These are phyloP conservation scores for Phytophthora cactorum DNA, from an alignment of 352 stramenopile species.

Conservation along the genomic window DNA sequence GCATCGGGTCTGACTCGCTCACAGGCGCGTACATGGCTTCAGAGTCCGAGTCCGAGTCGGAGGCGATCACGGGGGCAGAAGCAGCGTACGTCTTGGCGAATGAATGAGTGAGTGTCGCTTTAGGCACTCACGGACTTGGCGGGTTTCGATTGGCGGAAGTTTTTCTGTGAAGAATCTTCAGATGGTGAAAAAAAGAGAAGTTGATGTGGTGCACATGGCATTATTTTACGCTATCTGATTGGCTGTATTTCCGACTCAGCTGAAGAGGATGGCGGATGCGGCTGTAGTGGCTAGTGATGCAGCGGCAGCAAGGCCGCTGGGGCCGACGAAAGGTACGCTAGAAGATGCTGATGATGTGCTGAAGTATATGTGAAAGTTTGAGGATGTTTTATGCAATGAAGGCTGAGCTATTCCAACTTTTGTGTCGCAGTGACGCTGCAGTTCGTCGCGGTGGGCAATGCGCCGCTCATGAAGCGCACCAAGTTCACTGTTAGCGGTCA, in stretches of 20 bases:
- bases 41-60: slow-evolving; percentile 33
- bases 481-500: slow-evolving; percentile 86
- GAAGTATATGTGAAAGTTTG: background rate
- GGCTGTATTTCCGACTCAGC: background rate
- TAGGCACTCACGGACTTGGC: slow-evolving; percentile 4
- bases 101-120: slow-evolving; percentile 8
- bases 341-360: background rate
- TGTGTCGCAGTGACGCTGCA: slow-evolving; percentile 74
- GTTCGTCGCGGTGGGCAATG: slow-evolving; percentile 82
- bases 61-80: slow-evolving; percentile 17
- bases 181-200: slow-evolving; percentile 6
- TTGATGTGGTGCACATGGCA: slow-evolving; percentile 9
- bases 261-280: slow-evolving; percentile 15
- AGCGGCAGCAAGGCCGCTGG: slow-evolving; percentile 21
- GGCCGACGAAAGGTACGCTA: slow-evolving; percentile 45
- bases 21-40: slow-evolving; percentile 77
- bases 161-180: slow-evolving; percentile 15
- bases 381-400: background rate
- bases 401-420: slow-evolving; percentile 2
- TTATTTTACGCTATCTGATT: background rate
- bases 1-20: slow-evolving; percentile 82
- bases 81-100: slow-evolving; percentile 25
- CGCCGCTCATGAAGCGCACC: slow-evolving; percentile 87
- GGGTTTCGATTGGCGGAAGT: slow-evolving; percentile 13
- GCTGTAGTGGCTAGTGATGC: background rate